These are phyloP conservation scores for Taphrina wiesneri DNA, from an alignment of 1,139 yeast species.

Conservation along the genomic window DNA sequence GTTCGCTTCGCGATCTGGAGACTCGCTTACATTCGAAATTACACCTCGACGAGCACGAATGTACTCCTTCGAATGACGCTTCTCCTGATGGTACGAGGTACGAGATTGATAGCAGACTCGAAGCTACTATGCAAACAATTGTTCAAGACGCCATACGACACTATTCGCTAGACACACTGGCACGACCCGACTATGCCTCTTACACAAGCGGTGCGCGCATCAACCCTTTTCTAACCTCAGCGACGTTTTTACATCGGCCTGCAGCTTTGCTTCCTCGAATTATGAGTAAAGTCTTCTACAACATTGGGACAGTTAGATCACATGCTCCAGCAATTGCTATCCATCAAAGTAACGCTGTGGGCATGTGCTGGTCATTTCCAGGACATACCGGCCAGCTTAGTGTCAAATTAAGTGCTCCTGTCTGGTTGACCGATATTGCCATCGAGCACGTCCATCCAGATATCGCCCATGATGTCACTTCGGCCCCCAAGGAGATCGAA, in stretches of 20 bases:
- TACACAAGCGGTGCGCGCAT: slow-evolving; percentile 44
- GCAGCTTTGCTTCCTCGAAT: slow-evolving; percentile 36
- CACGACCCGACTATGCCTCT: slow-evolving; percentile 45
- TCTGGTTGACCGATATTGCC: slow-evolving; percentile 43
- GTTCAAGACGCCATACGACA: slow-evolving; percentile 27
- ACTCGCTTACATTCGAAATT: background rate
- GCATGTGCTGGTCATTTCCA: slow-evolving; percentile 48
- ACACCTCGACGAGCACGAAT: background rate
- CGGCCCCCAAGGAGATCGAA: slow-evolving; percentile 45
- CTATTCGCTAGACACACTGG: slow-evolving; percentile 38
- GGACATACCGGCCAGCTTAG: slow-evolving; percentile 45
- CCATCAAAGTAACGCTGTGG: slow-evolving; percentile 41
- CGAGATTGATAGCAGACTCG: background rate
- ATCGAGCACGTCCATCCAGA: slow-evolving; percentile 44
- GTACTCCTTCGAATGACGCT: background rate
- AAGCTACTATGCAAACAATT: background rate
- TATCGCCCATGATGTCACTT: slow-evolving; percentile 42
- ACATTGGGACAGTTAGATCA: slow-evolving; percentile 41
- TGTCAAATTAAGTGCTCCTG: slow-evolving; percentile 42
- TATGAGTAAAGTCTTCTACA: slow-evolving; percentile 36
- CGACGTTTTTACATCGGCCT: slow-evolving; percentile 42
- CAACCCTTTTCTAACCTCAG: slow-evolving; percentile 42
- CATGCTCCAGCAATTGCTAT: slow-evolving; percentile 44
- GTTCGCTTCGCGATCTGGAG: background rate
- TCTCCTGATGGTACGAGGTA: background rate